Conservation (phyloP, 2,329 filamentous ascomycete genomes). For the Fusarium concolor region DNA sequence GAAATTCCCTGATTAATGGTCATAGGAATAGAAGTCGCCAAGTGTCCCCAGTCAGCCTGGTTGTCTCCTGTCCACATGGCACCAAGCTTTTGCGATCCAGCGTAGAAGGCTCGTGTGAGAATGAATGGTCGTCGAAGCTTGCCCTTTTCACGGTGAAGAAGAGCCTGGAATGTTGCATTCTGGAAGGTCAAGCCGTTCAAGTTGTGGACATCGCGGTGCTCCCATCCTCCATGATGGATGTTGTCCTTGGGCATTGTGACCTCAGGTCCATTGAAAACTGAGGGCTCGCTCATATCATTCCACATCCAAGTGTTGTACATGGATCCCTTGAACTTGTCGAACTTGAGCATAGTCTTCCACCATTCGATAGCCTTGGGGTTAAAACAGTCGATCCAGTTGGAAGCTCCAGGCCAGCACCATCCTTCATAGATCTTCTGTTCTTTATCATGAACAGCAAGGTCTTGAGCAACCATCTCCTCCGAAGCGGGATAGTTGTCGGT, state of each 20-base stretch:
- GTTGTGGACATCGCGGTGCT: slow-evolving; percentile 97
- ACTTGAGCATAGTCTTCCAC: slow-evolving; percentile 92
- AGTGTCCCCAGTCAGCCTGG: slow-evolving; percentile 90
- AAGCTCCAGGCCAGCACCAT: slow-evolving; percentile 98
- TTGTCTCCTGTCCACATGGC: slow-evolving; percentile 99
- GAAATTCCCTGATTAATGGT: slow-evolving; percentile 90
- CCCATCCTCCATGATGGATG: slow-evolving; percentile 89
- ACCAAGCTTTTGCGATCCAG: slow-evolving; percentile 87
- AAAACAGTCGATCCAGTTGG: slow-evolving; percentile 96
- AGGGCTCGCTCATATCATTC: slow-evolving; percentile 99
- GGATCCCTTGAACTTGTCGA: slow-evolving; percentile 87
- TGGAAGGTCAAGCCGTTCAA: slow-evolving; percentile 94
- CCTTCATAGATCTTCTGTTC: slow-evolving; percentile 90
- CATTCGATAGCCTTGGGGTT: slow-evolving; percentile 91
- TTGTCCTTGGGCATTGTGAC: slow-evolving; percentile 99
- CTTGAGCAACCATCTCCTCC: slow-evolving; percentile 85
- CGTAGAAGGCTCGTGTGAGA: slow-evolving; percentile 90
- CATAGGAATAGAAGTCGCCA: slow-evolving; percentile 93
- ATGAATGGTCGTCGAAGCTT: slow-evolving; percentile 90
- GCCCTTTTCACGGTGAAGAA: slow-evolving; percentile 86
- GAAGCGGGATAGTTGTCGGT: slow-evolving; percentile 79
- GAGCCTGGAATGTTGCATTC: slow-evolving; percentile 89
- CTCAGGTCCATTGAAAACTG: slow-evolving; percentile 97
- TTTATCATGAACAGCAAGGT: slow-evolving; percentile 89
- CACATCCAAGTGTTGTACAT: slow-evolving; percentile 91